Evolutionary conservation across 768 basidiomycete species (phyloP).

Genomic region (Kondoa malvinella): DNA sequence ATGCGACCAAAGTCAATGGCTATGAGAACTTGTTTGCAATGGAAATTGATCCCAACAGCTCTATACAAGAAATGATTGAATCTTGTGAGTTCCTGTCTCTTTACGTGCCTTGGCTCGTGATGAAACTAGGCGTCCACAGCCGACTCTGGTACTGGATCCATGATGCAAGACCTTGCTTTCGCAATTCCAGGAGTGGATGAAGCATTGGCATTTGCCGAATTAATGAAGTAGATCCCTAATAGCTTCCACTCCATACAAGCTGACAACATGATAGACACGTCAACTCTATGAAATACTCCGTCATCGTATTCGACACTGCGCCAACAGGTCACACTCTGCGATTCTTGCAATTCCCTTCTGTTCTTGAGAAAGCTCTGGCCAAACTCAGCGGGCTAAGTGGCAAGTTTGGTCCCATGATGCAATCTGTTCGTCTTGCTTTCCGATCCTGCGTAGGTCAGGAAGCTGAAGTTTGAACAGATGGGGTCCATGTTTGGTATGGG

Average conservation of each 20-base stretch:
- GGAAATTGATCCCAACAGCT: conserved; percentile 97
- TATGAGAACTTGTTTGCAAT: conserved; percentile 93
- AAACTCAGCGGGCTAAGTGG: conserved; percentile 88
- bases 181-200: conserved; percentile 99
- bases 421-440: conserved; percentile 39
- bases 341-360: conserved; percentile 95
- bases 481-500: conserved; percentile 90
- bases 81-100: conserved; percentile 46
- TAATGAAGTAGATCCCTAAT: conserved; percentile 69
- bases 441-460: background rate
- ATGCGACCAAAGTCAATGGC: conserved; percentile 85
- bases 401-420: conserved; percentile 91
- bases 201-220: conserved; percentile 99
- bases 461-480: conserved; percentile 43
- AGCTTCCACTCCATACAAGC: background rate
- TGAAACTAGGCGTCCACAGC: background rate
- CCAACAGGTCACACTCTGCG: conserved; percentile 96
- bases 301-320: conserved; percentile 97
- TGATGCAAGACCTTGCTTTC: conserved; percentile 99
- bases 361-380: conserved; percentile 89
- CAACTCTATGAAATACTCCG: conserved; percentile 99
- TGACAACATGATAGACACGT: conserved; percentile 53
- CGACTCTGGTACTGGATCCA: conserved; percentile 58
- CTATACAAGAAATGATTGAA: conserved; percentile 98
- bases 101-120: background rate